phyloP scores from a whole-genome alignment of 805 yeast genomes.

The Metschnikowia kofuensis region DNA sequence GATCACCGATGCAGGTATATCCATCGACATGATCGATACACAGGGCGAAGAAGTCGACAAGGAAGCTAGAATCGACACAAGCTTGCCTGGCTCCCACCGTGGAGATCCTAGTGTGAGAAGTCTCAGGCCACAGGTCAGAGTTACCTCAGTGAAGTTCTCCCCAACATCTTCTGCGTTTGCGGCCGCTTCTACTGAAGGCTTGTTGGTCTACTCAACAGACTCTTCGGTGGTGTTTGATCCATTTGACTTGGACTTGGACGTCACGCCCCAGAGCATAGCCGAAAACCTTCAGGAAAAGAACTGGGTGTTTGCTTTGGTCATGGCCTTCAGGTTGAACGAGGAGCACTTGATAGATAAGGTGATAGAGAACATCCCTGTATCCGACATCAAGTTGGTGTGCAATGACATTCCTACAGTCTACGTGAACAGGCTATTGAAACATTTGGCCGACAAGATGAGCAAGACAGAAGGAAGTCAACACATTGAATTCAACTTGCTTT shows the following conservation, averaged over 20 bases:
- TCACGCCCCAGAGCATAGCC: constrained; percentile 76
- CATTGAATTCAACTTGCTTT: constrained; percentile 75
- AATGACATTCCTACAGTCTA: constrained; percentile 76
- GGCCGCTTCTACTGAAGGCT: constrained; percentile 93
- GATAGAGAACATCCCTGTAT: constrained; percentile 68
- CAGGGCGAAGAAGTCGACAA: constrained; percentile 83
- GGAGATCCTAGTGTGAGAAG: constrained; percentile 73
- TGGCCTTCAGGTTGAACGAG: constrained; percentile 94
- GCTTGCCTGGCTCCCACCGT: constrained; percentile 84
- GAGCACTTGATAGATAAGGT: constrained; percentile 65
- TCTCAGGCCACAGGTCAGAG: constrained; percentile 78
- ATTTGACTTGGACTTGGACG: constrained; percentile 87
- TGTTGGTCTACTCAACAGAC: constrained; percentile 78
- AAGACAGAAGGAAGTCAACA: constrained; percentile 64
- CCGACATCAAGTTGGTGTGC: constrained; percentile 65
- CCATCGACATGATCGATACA: constrained; percentile 74
- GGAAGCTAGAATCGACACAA: constrained; percentile 72
- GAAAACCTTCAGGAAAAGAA: constrained; percentile 57
- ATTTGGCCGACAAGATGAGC: constrained; percentile 60
- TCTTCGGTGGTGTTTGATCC: constrained; percentile 82
- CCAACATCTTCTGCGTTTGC: constrained; percentile 91
- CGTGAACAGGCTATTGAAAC: constrained; percentile 60
- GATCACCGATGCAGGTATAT: constrained; percentile 81
- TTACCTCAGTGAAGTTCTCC: constrained; percentile 73
- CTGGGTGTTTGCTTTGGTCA: constrained; percentile 75